Evolutionary conservation across 495 filamentous ascomycete genomes (phyloP).

Genomic region (Parathielavia appendiculata): DNA sequence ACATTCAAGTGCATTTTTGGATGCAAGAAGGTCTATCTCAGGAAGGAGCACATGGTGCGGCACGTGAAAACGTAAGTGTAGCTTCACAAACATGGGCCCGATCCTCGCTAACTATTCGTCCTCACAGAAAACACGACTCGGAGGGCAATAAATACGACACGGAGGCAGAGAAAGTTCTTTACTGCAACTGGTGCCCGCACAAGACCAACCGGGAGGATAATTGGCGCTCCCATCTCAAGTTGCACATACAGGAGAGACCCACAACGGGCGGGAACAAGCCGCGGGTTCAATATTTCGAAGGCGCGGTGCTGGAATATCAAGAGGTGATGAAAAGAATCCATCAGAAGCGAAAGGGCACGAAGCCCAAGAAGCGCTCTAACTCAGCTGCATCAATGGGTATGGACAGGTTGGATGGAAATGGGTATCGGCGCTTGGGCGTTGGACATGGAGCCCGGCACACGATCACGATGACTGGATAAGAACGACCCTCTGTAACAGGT

Average conservation of each 20-base stretch:
- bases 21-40: constrained; percentile 47
- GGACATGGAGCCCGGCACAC: neutral
- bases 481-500: too few relatives aligned
- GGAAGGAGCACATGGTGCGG: constrained; percentile 61
- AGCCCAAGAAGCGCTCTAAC: neutral
- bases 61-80: constrained; percentile 51
- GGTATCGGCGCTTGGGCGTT: too few relatives aligned
- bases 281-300: neutral
- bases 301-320: constrained; percentile 1
- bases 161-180: neutral
- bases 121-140: too few relatives aligned
- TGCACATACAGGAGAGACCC: neutral
- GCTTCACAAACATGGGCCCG: neutral
- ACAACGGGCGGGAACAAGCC: neutral
- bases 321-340: neutral
- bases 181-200: constrained; percentile 37
- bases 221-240: constrained; percentile 30
- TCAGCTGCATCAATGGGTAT: neutral
- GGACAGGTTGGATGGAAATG: too few relatives aligned
- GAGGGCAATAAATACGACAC: neutral
- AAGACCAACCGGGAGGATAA: constrained; percentile 59
- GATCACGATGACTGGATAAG: neutral
- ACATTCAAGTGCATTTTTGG: constrained; percentile 11
- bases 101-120: too few relatives aligned
- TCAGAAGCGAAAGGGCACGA: neutral